phyloP scores from a whole-genome alignment of 257 asterid genomes.

The Petunia axillaris region DNA sequence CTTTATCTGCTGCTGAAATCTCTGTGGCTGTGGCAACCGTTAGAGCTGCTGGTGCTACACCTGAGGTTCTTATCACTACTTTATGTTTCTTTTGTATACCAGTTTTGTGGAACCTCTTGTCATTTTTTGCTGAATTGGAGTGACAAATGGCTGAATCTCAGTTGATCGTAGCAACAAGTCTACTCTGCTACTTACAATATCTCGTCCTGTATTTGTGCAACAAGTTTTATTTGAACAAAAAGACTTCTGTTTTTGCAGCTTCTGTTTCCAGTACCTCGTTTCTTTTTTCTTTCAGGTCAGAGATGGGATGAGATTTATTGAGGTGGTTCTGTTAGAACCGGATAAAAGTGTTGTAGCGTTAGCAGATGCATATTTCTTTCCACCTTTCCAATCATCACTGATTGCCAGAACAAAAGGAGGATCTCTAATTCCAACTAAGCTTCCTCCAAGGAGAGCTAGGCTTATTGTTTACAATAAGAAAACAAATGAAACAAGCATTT shows the following conservation, averaged over 20 bases:
- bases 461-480: conserved; percentile 83
- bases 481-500: conserved; percentile 89
- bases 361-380: conserved; percentile 97
- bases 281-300: conserved; percentile 54
- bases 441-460: conserved; percentile 94
- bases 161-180: neutral
- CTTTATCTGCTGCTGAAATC: conserved; percentile 87
- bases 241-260: too few species aligned
- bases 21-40: conserved; percentile 92
- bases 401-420: conserved; percentile 85
- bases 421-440: conserved; percentile 78
- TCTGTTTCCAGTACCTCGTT: too few species aligned
- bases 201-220: too few species aligned
- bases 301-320: conserved; percentile 93
- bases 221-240: too few species aligned
- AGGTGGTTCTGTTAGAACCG: conserved; percentile 94
- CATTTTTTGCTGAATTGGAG: too few species aligned
- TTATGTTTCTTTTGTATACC: too few species aligned
- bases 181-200: neutral
- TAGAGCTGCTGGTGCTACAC: conserved; percentile 98
- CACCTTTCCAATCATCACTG: conserved; percentile 94
- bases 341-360: conserved; percentile 84
- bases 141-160: too few species aligned
- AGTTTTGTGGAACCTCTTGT: too few species aligned
- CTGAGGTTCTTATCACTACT: conserved; percentile 62